Evolutionary conservation across 345 rosid species (phyloP).

Genomic region (Durio zibethinus): DNA sequence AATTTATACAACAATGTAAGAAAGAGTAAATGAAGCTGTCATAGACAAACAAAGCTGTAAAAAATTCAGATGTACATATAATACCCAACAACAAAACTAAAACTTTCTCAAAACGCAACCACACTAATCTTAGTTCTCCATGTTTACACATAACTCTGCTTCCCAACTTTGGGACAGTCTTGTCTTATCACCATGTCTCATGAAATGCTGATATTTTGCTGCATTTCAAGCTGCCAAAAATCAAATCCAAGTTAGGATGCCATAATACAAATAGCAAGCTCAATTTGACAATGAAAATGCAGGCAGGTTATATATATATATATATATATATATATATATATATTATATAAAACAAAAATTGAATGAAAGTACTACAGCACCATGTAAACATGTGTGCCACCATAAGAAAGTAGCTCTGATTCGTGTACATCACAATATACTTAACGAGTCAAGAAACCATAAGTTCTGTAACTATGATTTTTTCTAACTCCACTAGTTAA

Average conservation of each 20-base stretch:
- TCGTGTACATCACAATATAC: background rate
- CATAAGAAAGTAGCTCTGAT: background rate
- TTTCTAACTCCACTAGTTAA: background rate
- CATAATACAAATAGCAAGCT: background rate
- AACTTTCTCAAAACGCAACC: background rate
- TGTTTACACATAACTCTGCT: background rate
- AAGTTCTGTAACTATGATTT: background rate
- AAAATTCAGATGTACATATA: background rate
- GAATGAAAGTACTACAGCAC: background rate
- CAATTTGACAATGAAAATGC: background rate
- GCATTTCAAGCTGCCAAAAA: constrained; percentile 3
- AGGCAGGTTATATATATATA: background rate
- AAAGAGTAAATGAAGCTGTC: background rate
- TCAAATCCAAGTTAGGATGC: background rate
- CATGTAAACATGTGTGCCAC: background rate
- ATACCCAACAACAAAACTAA: background rate
- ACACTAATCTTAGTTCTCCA: background rate
- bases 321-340: too few relatives aligned
- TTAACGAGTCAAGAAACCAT: background rate
- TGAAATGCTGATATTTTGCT: constrained; percentile 1
- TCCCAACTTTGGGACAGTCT: background rate
- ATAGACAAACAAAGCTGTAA: background rate
- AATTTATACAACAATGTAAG: background rate
- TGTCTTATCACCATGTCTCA: background rate
- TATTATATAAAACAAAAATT: too few relatives aligned